Conservation (phyloP, 257 asterid species). For the Solanum boliviense region DNA sequence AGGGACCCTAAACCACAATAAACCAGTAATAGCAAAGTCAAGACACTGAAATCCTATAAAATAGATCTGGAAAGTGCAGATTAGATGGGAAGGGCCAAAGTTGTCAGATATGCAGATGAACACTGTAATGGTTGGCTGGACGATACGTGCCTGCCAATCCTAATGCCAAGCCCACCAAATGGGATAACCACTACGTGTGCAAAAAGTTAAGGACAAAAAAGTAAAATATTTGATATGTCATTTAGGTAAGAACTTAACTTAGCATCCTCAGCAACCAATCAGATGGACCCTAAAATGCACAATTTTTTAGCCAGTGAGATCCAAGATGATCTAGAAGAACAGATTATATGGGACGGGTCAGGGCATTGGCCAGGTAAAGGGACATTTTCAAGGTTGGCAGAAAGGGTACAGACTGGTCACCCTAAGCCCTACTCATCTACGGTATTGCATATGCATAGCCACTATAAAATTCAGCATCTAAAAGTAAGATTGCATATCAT, state of each 20-base stretch:
- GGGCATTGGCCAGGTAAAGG: not conserved
- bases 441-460: not conserved
- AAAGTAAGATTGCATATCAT: not conserved
- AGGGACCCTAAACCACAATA: constrained; percentile 66
- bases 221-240: not conserved
- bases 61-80: not conserved
- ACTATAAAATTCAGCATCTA: not conserved
- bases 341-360: not conserved
- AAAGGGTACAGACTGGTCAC: not conserved
- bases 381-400: not conserved
- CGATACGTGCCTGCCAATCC: not conserved
- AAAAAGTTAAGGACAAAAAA: not conserved
- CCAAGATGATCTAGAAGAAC: not conserved
- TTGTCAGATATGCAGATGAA: not conserved
- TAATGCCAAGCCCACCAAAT: not conserved
- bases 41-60: not conserved
- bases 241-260: not conserved
- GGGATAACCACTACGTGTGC: not conserved
- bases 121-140: not conserved
- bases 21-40: constrained; percentile 7
- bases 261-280: not conserved
- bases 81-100: not conserved
- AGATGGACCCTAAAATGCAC: not conserved
- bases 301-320: not conserved
- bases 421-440: not conserved